These are phyloP conservation scores for Suillus hirtellus DNA, from an alignment of 768 basidiomycete genomes.

Conservation along the genomic window DNA sequence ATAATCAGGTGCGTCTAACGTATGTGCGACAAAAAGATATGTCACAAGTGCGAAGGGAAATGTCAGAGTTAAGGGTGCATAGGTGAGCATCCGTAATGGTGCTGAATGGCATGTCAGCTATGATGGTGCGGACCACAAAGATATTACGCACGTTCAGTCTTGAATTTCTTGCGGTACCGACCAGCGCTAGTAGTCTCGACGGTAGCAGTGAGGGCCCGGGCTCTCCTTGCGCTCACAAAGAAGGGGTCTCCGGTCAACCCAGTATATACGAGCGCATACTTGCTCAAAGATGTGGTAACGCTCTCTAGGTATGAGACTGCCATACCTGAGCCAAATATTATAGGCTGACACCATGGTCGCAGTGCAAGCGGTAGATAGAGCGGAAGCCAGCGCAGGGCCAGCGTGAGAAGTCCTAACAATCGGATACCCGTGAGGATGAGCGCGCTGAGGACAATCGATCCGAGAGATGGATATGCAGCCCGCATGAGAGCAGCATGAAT, in stretches of 20 bases:
- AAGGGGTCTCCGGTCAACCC: constrained; percentile 78
- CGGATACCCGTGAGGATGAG: constrained; percentile 76
- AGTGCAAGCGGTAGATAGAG: constrained; percentile 46
- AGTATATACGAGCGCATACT: constrained; percentile 69
- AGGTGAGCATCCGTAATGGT: constrained; percentile 67
- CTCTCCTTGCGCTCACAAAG: constrained; percentile 53
- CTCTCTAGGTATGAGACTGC: constrained; percentile 46
- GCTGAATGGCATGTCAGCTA: constrained; percentile 33
- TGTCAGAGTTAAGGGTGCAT: constrained; percentile 75
- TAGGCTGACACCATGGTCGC: constrained; percentile 42
- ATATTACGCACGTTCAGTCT: constrained; percentile 54
- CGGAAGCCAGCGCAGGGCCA: constrained; percentile 58
- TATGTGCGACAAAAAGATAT: constrained; percentile 89
- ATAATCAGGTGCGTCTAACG: constrained; percentile 64
- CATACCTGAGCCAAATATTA: constrained; percentile 37
- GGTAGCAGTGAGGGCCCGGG: constrained; percentile 57
- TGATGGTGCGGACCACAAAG: not conserved
- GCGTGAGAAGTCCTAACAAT: constrained; percentile 48
- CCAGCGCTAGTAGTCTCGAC: constrained; percentile 47
- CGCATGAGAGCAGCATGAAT: constrained; percentile 79
- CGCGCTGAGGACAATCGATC: constrained; percentile 74
- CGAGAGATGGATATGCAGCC: constrained; percentile 79
- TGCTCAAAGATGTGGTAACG: constrained; percentile 54
- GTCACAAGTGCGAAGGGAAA: constrained; percentile 80
- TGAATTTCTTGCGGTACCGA: constrained; percentile 48